phyloP scores from a whole-genome alignment of 805 yeast species.

The Pichia membranifaciens region DNA sequence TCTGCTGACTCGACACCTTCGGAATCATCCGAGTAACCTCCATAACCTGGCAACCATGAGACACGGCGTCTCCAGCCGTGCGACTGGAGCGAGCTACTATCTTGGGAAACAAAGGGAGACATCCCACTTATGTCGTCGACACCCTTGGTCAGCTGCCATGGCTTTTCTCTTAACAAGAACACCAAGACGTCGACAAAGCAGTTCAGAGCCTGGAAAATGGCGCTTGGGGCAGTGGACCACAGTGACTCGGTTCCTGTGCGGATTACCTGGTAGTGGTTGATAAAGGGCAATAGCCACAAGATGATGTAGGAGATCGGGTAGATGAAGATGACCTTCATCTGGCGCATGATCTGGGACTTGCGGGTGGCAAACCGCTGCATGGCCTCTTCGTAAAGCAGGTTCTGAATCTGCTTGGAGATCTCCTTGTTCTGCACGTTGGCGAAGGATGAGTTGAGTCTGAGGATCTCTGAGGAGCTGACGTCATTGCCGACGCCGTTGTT shows the following conservation, averaged over 20 bases:
- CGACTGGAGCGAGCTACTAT: background rate
- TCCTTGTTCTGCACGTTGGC: constrained; percentile 13
- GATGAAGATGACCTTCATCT: constrained; percentile 71
- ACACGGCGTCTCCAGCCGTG: constrained; percentile 20
- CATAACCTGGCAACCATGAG: constrained; percentile 27
- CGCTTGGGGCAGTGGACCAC: constrained; percentile 63
- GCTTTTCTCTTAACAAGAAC: constrained; percentile 69
- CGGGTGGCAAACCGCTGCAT: constrained; percentile 56
- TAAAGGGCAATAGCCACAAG: constrained; percentile 78
- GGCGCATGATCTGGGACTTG: constrained; percentile 63
- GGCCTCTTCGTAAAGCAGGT: constrained; percentile 50
- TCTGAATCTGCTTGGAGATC: constrained; percentile 28
- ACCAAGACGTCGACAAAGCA: constrained; percentile 74
- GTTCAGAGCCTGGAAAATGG: constrained; percentile 74
- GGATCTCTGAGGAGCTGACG: background rate
- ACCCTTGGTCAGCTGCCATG: constrained; percentile 48
- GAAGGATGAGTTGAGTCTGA: background rate
- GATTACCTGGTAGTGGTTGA: constrained; percentile 47
- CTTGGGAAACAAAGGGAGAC: background rate
- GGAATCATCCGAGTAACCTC: constrained; percentile 1
- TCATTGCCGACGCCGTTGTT: background rate
- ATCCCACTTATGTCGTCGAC: constrained; percentile 21
- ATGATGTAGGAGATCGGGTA: constrained; percentile 80
- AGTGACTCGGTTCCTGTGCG: constrained; percentile 47
- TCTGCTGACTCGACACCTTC: background rate